These are phyloP conservation scores for Fusarium miscanthi DNA, from an alignment of 2,329 filamentous ascomycete genomes.

Conservation along the genomic window DNA sequence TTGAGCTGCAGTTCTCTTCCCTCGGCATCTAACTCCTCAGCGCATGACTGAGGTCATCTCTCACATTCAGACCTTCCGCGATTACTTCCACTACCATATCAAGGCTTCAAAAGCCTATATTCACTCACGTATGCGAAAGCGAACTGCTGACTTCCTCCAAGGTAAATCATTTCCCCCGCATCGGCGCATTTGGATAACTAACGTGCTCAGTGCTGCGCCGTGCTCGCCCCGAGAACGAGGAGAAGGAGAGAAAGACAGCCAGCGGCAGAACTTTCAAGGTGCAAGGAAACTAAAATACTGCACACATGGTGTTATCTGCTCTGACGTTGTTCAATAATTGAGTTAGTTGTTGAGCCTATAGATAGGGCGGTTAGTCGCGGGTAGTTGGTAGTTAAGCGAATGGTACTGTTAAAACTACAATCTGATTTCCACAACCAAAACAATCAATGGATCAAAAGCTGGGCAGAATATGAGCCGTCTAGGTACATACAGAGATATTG, in stretches of 20 bases:
- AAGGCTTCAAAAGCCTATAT: constrained; percentile 99
- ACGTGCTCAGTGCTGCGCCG: constrained; percentile 82
- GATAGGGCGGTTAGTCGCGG: constrained; percentile 10
- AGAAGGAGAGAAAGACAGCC: constrained; percentile 97
- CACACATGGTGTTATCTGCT: constrained; percentile 15
- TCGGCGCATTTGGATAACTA: constrained; percentile 38
- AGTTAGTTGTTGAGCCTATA: constrained; percentile 10
- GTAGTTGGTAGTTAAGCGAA: constrained; percentile 41
- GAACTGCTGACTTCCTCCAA: constrained; percentile 98
- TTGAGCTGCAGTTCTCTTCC: constrained; percentile 80
- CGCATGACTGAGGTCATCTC: constrained; percentile 95
- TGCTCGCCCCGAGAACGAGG: constrained; percentile 93
- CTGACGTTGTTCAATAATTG: constrained; percentile 17
- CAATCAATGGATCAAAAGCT: not conserved
- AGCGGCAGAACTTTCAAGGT: constrained; percentile 91
- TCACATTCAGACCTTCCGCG: constrained; percentile 99
- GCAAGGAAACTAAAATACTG: constrained; percentile 49
- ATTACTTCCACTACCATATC: constrained; percentile 99
- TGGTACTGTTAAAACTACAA: constrained; percentile 35
- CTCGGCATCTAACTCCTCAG: constrained; percentile 90
- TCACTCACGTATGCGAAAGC: constrained; percentile 96
- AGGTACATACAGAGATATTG: not conserved
- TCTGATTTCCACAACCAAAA: constrained; percentile 13
- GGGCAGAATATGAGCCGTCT: not conserved
- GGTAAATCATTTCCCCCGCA: constrained; percentile 66